Evolutionary conservation across 208 protist species (phyloP).

Genomic region (Acanthamoeba lenticulata): DNA sequence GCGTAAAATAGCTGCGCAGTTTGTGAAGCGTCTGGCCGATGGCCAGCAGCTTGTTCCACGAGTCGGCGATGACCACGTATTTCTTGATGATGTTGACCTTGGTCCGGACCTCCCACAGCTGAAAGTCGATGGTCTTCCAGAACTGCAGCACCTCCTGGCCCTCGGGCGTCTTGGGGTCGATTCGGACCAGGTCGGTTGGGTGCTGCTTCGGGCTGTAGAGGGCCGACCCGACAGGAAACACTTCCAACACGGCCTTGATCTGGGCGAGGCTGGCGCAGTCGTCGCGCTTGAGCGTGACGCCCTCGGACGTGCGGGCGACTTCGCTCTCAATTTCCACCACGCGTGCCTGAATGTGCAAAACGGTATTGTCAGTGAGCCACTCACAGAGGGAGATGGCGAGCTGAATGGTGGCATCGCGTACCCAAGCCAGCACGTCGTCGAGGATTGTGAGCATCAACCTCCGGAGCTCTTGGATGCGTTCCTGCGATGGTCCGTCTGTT

Average conservation of each 20-base stretch:
- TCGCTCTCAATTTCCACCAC: not conserved
- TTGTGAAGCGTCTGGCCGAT: not conserved
- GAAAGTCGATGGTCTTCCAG: slow-evolving; percentile 20
- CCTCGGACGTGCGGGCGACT: not conserved
- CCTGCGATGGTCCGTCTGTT: not conserved
- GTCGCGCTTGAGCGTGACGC: slow-evolving; percentile 1
- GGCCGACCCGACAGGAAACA: not conserved
- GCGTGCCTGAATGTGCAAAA: not conserved
- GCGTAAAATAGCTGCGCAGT: not conserved
- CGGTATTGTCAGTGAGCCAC: not conserved
- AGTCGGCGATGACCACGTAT: slow-evolving; percentile 5
- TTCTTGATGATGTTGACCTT: slow-evolving; percentile 14
- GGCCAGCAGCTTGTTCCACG: slow-evolving; percentile 49
- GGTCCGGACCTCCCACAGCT: slow-evolving; percentile 56
- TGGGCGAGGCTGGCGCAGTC: slow-evolving; percentile 17
- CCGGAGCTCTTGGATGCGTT: not conserved
- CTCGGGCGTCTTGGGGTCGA: not conserved
- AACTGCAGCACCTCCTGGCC: not conserved
- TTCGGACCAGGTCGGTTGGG: not conserved
- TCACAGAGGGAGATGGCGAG: not conserved
- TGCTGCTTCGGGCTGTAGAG: not conserved
- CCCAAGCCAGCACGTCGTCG: not conserved
- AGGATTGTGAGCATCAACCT: not conserved
- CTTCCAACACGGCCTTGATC: slow-evolving; percentile 15
- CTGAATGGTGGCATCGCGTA: not conserved